Conservation (phyloP, 257 asterid genomes). For the Parsonsia alboflavescens region DNA sequence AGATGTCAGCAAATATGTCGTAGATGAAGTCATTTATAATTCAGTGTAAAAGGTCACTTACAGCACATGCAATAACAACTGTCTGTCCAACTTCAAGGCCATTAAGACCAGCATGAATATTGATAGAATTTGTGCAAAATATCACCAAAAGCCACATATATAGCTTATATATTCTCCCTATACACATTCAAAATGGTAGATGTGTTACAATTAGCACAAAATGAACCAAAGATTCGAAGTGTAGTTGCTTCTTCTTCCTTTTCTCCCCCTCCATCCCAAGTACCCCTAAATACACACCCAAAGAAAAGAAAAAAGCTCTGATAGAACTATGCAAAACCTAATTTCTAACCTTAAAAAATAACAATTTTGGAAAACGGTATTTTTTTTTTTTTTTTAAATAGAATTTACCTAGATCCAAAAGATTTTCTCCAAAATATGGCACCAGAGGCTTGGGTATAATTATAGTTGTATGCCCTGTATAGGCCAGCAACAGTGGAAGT, state of each 20-base stretch:
- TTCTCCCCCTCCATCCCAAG: not conserved
- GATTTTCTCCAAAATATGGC: slow-evolving; percentile 54
- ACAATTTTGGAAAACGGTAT: not conserved
- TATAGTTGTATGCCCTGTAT: slow-evolving; percentile 90
- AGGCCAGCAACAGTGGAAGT: slow-evolving; percentile 90
- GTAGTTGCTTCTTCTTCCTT: not conserved
- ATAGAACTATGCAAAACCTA: not conserved
- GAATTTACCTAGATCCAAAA: slow-evolving; percentile 63
- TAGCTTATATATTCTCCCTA: slow-evolving; percentile 89
- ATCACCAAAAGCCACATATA: slow-evolving; percentile 92
- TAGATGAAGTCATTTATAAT: not conserved
- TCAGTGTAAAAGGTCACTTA: slow-evolving; percentile 34
- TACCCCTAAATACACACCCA: not conserved
- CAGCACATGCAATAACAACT: slow-evolving; percentile 79
- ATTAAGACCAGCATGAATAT: slow-evolving; percentile 89
- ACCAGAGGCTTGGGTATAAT: slow-evolving; percentile 82
- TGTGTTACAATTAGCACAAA: slow-evolving; percentile 4
- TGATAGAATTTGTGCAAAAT: slow-evolving; percentile 91
- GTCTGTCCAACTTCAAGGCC: slow-evolving; percentile 99
- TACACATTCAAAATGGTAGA: slow-evolving; percentile 6
- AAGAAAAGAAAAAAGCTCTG: not conserved
- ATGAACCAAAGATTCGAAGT: not conserved
- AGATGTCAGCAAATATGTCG: not conserved
- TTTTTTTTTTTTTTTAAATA: not conserved
- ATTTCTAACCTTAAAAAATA: not conserved